Evolutionary conservation across 179 eudicot species (phyloP).

Genomic region (Actinidia polygama): DNA sequence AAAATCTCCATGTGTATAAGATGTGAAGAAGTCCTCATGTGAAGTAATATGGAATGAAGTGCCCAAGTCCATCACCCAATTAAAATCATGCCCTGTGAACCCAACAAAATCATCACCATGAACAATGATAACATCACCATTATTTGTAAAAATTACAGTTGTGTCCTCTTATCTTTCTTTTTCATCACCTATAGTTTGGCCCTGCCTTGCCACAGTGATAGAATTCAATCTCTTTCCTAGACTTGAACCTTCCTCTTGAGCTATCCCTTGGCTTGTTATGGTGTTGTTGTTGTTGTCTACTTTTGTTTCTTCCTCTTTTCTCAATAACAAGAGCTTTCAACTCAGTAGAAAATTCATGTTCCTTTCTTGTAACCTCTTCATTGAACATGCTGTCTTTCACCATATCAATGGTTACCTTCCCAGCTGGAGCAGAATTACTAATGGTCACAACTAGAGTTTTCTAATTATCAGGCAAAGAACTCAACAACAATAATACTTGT

Average conservation of each 20-base stretch:
- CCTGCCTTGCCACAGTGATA: not conserved
- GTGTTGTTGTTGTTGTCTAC: too few relatives aligned
- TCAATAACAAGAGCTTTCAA: too few relatives aligned
- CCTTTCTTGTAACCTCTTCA: too few relatives aligned
- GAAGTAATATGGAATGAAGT: constrained; percentile 6
- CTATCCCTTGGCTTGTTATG: not conserved
- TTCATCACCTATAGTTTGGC: not conserved
- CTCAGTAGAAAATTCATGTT: too few relatives aligned
- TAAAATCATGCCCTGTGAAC: not conserved
- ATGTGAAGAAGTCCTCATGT: not conserved
- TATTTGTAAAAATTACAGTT: not conserved
- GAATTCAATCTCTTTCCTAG: not conserved
- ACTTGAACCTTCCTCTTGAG: not conserved
- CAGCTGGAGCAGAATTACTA: too few relatives aligned
- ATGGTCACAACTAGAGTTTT: too few relatives aligned
- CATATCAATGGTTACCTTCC: too few relatives aligned
- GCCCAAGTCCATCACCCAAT: not conserved
- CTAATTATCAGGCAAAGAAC: too few relatives aligned
- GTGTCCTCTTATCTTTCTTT: not conserved
- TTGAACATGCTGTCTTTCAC: too few relatives aligned
- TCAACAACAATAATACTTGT: too few relatives aligned
- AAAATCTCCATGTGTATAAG: constrained; percentile 1
- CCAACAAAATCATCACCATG: not conserved
- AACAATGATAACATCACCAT: not conserved
- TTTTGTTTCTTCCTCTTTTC: too few relatives aligned